Evolutionary conservation across 805 yeast genomes (phyloP).

Genomic region (Candida maris): DNA sequence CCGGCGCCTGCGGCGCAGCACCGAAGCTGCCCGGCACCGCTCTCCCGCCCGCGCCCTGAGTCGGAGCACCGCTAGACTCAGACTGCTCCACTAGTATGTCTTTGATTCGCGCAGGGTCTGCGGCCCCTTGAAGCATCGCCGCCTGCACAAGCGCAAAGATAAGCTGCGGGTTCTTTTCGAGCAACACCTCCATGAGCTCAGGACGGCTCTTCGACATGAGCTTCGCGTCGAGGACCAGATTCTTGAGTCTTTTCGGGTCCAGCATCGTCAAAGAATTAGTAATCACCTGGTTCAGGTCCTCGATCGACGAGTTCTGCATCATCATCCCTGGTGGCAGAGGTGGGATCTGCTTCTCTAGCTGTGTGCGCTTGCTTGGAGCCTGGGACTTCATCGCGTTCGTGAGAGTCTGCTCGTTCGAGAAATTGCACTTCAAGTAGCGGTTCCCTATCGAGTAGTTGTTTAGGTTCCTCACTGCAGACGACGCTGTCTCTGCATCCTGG

Average conservation of each 20-base stretch:
- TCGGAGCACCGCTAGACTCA: not conserved
- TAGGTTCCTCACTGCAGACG: conserved; percentile 85
- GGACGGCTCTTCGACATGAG: conserved; percentile 56
- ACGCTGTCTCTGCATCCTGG: conserved; percentile 79
- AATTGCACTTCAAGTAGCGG: conserved; percentile 70
- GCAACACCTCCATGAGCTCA: conserved; percentile 51
- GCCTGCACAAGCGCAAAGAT: conserved; percentile 79
- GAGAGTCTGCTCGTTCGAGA: conserved; percentile 50
- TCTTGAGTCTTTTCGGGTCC: conserved; percentile 44
- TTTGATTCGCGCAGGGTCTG: conserved; percentile 23
- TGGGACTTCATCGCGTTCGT: conserved; percentile 16
- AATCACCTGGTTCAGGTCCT: conserved; percentile 39
- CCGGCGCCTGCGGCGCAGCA: conserved; percentile 2
- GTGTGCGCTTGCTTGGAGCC: conserved; percentile 14
- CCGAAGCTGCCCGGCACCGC: not conserved
- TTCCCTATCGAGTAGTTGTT: conserved; percentile 75
- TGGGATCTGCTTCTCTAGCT: conserved; percentile 34
- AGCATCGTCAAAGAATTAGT: conserved; percentile 43
- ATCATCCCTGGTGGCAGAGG: conserved; percentile 55
- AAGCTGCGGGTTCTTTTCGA: conserved; percentile 75
- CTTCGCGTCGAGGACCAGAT: conserved; percentile 55
- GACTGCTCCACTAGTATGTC: conserved; percentile 14
- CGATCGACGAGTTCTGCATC: conserved; percentile 33
- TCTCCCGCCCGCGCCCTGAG: not conserved
- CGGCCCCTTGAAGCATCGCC: conserved; percentile 40